phyloP scores from a whole-genome alignment of 1,139 yeast genomes.

The Zygotorulaspora mrakii region DNA sequence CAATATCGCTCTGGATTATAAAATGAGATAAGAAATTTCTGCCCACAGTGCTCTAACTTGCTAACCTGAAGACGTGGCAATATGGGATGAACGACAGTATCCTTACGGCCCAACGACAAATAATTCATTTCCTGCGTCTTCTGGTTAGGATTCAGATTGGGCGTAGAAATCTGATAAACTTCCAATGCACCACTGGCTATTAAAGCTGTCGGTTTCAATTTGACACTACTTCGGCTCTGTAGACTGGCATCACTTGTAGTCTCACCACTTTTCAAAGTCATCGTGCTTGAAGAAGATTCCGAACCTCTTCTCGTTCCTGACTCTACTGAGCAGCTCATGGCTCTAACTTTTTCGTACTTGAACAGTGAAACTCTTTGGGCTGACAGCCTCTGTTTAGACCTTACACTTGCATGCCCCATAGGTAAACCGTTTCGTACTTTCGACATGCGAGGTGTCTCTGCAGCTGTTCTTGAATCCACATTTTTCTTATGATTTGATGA shows the following conservation, averaged over 20 bases:
- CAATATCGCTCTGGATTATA: constrained; percentile 34
- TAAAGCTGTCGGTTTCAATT: constrained; percentile 20
- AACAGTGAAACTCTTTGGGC: constrained; percentile 34
- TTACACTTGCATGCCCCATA: constrained; percentile 3
- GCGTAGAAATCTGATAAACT: constrained; percentile 30
- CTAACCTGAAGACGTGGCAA: constrained; percentile 33
- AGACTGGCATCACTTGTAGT: constrained; percentile 8
- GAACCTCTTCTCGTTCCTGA: constrained; percentile 13
- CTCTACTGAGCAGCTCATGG: constrained; percentile 19
- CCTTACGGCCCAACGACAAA: constrained; percentile 34
- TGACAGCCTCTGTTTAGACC: constrained; percentile 26
- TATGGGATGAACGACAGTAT: constrained; percentile 34
- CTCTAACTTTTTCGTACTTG: constrained; percentile 28
- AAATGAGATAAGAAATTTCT: constrained; percentile 23
- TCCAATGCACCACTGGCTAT: constrained; percentile 31
- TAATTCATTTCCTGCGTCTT: constrained; percentile 30
- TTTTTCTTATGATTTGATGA: constrained; percentile 10
- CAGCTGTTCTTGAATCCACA: neutral
- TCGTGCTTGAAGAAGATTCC: constrained; percentile 15
- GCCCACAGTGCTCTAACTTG: constrained; percentile 10
- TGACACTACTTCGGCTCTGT: constrained; percentile 13
- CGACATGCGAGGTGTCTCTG: neutral
- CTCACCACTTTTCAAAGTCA: constrained; percentile 10
- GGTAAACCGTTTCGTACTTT: constrained; percentile 11
- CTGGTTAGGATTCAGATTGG: constrained; percentile 13